phyloP scores from a whole-genome alignment of 23 red algal species.

The Cyanidiococcus yangmingshanensis region DNA sequence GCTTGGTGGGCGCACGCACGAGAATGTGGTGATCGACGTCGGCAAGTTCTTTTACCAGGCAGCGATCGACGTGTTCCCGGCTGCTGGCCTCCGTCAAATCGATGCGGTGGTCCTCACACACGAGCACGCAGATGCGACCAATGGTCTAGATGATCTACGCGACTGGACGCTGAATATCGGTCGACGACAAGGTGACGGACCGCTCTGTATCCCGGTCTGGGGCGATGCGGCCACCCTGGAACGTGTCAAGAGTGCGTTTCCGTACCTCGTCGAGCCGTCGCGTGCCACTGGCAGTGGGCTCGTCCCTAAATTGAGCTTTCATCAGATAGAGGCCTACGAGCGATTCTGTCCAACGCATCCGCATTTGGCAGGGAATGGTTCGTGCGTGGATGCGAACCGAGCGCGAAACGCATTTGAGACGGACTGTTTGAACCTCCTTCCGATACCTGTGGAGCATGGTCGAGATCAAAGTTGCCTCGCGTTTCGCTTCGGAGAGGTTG shows the following conservation, averaged over 20 bases:
- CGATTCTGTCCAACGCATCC: conserved; percentile 1
- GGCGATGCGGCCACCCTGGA: conserved; percentile 15
- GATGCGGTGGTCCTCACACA: conserved; percentile 78
- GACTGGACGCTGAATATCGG: conserved; percentile 21
- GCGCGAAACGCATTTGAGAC: not conserved
- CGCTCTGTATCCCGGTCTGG: conserved; percentile 13
- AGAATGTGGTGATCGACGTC: conserved; percentile 46
- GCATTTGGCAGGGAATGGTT: not conserved
- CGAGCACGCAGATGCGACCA: conserved; percentile 61
- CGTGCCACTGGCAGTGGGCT: conserved; percentile 13
- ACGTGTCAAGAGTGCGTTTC: not conserved
- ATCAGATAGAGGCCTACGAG: not conserved
- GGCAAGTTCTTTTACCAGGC: conserved; percentile 51
- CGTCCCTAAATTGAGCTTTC: conserved; percentile 18
- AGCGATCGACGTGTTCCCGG: conserved; percentile 37
- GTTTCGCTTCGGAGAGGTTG: conserved; percentile 8
- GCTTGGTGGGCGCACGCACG: conserved; percentile 12
- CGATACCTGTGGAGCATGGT: conserved; percentile 6
- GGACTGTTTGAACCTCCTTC: not conserved
- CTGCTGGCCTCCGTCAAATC: conserved; percentile 28
- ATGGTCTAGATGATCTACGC: conserved; percentile 58
- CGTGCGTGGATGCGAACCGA: not conserved
- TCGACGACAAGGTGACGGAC: not conserved
- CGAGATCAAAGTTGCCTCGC: not conserved
- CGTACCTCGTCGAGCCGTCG: conserved; percentile 3